These are phyloP conservation scores for Gynandropsis gynandra DNA, from an alignment of 345 rosid genomes.

Conservation along the genomic window DNA sequence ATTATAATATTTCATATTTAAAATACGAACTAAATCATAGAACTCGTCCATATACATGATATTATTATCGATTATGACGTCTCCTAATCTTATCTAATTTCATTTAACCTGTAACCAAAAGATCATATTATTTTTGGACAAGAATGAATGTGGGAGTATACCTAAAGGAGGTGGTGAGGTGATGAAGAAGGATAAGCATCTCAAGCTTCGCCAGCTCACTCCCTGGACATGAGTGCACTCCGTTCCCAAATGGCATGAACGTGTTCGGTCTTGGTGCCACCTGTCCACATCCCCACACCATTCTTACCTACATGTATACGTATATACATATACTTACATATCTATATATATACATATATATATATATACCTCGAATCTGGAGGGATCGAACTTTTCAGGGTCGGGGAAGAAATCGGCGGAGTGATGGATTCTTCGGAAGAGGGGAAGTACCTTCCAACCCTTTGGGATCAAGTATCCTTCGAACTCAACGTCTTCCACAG, in stretches of 20 bases:
- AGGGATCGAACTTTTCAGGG: conserved; percentile 78
- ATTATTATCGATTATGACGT: too few relatives aligned
- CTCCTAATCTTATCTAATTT: too few relatives aligned
- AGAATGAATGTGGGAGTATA: conserved; percentile 22
- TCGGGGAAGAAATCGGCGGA: conserved; percentile 58
- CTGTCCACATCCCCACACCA: conserved; percentile 47
- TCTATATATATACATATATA: not conserved
- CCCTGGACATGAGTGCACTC: conserved; percentile 96
- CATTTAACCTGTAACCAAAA: too few relatives aligned
- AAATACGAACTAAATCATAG: too few relatives aligned
- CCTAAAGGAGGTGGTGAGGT: conserved; percentile 75
- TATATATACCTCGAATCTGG: conserved; percentile 65
- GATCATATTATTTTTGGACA: too few relatives aligned
- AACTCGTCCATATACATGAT: too few relatives aligned
- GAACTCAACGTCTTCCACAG: conserved; percentile 74
- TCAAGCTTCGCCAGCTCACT: conserved; percentile 95
- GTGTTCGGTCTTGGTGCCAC: conserved; percentile 73
- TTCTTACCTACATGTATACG: conserved; percentile 6
- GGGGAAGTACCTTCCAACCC: conserved; percentile 97
- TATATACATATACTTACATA: conserved; percentile 2
- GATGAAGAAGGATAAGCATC: conserved; percentile 81
- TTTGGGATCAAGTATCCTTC: conserved; percentile 79
- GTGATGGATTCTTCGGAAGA: conserved; percentile 84
- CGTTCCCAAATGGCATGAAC: conserved; percentile 88
- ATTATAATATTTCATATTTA: too few relatives aligned